Conservation (phyloP, 768 basidiomycete species). For the Termitomyces sp. region DNA sequence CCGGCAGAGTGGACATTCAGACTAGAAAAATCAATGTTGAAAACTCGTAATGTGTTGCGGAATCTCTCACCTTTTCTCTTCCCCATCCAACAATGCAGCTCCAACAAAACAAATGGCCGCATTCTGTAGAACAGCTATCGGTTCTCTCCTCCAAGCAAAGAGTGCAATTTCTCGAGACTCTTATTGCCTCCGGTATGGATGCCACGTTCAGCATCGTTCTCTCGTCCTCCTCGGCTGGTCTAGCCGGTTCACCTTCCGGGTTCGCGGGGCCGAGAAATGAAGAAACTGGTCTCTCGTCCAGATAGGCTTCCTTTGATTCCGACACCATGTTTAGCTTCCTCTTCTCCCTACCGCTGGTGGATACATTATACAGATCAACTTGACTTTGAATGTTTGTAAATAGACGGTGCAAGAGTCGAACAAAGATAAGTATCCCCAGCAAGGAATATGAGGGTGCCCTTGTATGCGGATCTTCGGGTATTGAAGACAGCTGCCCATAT, state of each 20-base stretch:
- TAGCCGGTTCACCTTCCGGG: conserved; percentile 46
- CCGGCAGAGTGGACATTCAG: conserved; percentile 85
- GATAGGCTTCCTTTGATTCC: conserved; percentile 30
- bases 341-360: conserved; percentile 24
- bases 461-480: conserved; percentile 62
- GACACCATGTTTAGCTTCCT: conserved; percentile 21
- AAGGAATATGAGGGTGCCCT: conserved; percentile 85
- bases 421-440: conserved; percentile 65
- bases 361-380: conserved; percentile 5
- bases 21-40: conserved; percentile 30
- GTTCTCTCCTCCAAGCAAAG: conserved; percentile 84
- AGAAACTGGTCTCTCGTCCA: conserved; percentile 61
- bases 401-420: conserved; percentile 62
- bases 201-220: conserved; percentile 59
- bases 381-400: conserved; percentile 34
- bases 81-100: conserved; percentile 87
- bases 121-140: conserved; percentile 78
- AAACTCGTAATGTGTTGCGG: background rate
- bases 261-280: conserved; percentile 44
- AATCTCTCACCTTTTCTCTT: conserved; percentile 64
- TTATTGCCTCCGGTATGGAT: conserved; percentile 42
- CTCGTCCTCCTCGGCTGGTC: conserved; percentile 65
- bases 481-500: conserved; percentile 57
- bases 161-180: conserved; percentile 68
- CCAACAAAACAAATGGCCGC: conserved; percentile 90